A percentile compares a stretch with the other conserved stretches of the same genome.
Conservation (phyloP, 108 stramenopile species). For the Cyclotella baltica region DNA sequence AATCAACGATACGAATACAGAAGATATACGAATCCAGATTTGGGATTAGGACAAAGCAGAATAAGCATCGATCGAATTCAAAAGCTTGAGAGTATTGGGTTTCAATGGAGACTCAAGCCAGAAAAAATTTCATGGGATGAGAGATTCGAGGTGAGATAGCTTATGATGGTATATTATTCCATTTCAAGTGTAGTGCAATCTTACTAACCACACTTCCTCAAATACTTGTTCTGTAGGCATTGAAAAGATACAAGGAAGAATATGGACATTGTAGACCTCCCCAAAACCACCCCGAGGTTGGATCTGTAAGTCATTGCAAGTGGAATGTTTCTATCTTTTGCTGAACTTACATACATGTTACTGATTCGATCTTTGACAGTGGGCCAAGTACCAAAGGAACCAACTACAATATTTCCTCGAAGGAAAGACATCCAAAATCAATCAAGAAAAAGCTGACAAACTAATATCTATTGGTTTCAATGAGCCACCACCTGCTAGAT, state of each 20-base stretch:
- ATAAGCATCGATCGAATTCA: constrained; percentile 45
- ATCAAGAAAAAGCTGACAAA: constrained; percentile 33
- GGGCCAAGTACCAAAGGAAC: constrained; percentile 51
- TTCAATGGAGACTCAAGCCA: constrained; percentile 46
- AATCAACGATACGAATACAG: constrained; percentile 51
- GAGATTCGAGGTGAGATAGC: constrained; percentile 34
- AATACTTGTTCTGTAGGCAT: too few relatives aligned
- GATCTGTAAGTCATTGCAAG: neutral
- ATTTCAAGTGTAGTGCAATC: too few relatives aligned
- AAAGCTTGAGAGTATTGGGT: constrained; percentile 46
- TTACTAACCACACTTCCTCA: too few relatives aligned
- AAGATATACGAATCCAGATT: constrained; percentile 33
- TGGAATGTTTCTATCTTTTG: neutral
- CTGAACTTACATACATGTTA: neutral
- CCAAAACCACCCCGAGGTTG: constrained; percentile 34
- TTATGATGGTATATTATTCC: neutral
- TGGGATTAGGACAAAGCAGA: constrained; percentile 35
- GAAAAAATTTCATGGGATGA: constrained; percentile 41
- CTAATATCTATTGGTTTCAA: constrained; percentile 40
- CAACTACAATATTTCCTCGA: constrained; percentile 20
- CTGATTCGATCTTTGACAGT: constrained; percentile 16
- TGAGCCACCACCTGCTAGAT: constrained; percentile 15
- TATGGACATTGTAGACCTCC: constrained; percentile 50
- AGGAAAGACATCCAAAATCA: constrained; percentile 36
- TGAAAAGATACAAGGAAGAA: constrained; percentile 40